Evolutionary conservation across 495 filamentous ascomycete genomes (phyloP).

Genomic region (Achaetomiella virescens): DNA sequence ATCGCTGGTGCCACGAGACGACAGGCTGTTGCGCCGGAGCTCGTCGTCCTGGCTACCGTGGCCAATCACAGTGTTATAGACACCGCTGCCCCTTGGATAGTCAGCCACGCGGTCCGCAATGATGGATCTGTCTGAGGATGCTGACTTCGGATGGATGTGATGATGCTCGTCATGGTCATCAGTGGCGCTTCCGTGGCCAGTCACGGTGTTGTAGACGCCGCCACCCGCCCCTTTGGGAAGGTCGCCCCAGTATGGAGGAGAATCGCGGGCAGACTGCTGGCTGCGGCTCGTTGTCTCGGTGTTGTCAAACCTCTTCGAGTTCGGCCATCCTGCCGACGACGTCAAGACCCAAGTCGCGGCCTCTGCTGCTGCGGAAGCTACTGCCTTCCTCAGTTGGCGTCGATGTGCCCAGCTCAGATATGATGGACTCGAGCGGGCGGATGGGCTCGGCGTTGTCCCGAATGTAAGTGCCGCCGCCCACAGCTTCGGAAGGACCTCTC

Average conservation of each 20-base stretch:
- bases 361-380: background rate
- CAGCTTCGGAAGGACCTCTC: conserved; percentile 7
- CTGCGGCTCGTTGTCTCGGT: background rate
- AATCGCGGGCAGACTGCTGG: background rate
- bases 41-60: conserved; percentile 26
- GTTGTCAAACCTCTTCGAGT: background rate
- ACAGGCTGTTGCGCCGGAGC: conserved; percentile 9
- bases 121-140: conserved; percentile 13
- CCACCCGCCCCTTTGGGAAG: conserved; percentile 29
- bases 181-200: conserved; percentile 37
- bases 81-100: conserved; percentile 17
- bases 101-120: conserved; percentile 16
- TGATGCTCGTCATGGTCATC: conserved; percentile 31
- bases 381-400: background rate
- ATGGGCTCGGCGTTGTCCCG: background rate
- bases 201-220: conserved; percentile 37
- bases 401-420: background rate
- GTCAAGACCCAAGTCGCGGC: background rate
- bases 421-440: background rate
- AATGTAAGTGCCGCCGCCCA: conserved; percentile 13
- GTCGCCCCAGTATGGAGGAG: conserved; percentile 35
- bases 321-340: background rate
- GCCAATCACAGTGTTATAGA: conserved; percentile 26
- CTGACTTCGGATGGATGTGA: conserved; percentile 14
- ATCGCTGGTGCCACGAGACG: conserved; percentile 7